Conservation (phyloP, 768 basidiomycete genomes). For the Tulasnella sp. region DNA sequence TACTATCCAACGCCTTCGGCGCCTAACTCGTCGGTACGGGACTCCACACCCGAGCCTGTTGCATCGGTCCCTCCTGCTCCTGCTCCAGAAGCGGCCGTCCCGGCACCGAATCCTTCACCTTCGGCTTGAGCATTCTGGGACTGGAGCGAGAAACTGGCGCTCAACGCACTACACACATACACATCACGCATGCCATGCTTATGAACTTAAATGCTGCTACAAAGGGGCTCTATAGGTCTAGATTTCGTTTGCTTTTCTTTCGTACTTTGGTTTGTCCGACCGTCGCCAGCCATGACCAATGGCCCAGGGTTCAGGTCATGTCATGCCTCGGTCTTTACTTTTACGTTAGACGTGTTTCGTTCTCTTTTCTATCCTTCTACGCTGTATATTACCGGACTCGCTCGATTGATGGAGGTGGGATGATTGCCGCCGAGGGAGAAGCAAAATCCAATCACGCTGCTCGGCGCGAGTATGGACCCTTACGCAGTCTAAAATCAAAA, state of each 20-base stretch:
- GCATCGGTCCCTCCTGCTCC: not conserved
- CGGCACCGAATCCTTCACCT: too few relatives aligned
- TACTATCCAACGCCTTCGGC: not conserved
- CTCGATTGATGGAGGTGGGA: not conserved
- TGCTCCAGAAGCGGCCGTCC: too few relatives aligned
- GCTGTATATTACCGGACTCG: not conserved
- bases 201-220: not conserved
- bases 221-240: not conserved
- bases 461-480: not conserved
- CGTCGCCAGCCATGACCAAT: not conserved
- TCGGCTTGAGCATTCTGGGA: not conserved
- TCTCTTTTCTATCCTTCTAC: not conserved
- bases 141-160: not conserved
- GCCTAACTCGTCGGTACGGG: not conserved
- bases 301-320: not conserved
- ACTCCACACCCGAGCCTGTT: not conserved
- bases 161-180: not conserved
- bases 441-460: too few relatives aligned
- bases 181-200: not conserved
- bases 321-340: not conserved
- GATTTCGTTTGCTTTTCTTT: not conserved
- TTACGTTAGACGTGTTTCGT: not conserved
- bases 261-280: too few relatives aligned
- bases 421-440: too few relatives aligned
- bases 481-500: not conserved